Conservation (phyloP, 163 green algal species). For the Scenedesmus sp. region DNA sequence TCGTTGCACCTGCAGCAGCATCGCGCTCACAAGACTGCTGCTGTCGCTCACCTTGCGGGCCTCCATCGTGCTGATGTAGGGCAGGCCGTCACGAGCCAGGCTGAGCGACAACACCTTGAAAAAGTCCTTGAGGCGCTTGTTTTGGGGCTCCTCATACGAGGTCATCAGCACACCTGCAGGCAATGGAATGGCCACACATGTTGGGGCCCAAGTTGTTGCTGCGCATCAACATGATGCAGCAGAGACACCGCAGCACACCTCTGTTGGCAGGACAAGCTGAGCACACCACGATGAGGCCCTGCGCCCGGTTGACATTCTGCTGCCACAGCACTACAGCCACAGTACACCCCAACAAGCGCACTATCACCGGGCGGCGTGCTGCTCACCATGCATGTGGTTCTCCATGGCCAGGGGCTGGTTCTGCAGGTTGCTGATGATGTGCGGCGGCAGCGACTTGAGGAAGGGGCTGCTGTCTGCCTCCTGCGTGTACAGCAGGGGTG, state of each 20-base stretch:
- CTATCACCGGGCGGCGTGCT: no score
- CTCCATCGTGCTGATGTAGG: constrained; percentile 89
- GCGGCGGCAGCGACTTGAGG: constrained; percentile 72
- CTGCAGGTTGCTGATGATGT: constrained; percentile 78
- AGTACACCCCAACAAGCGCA: no score
- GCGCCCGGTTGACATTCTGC: no score
- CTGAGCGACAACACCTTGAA: constrained; percentile 82
- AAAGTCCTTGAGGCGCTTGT: constrained; percentile 73
- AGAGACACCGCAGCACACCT: background rate
- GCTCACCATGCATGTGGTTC: constrained; percentile 84
- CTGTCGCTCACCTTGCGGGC: constrained; percentile 51
- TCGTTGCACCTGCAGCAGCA: background rate
- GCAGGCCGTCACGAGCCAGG: constrained; percentile 70
- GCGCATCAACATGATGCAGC: background rate
- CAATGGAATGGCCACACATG: background rate
- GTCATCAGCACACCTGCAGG: constrained; percentile 76
- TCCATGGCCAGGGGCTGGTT: constrained; percentile 85
- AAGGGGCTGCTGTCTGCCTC: constrained; percentile 69
- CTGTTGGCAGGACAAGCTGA: background rate
- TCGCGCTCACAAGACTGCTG: background rate
- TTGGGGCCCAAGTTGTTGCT: background rate
- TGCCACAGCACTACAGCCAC: no score
- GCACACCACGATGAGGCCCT: no score
- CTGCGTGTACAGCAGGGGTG: constrained; percentile 78
- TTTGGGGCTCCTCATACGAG: constrained; percentile 70